Evolutionary conservation across 495 filamentous ascomycete species (phyloP), one percentile per base, ranked within the genome.

Genomic region (Letharia columbiana): DNA sequence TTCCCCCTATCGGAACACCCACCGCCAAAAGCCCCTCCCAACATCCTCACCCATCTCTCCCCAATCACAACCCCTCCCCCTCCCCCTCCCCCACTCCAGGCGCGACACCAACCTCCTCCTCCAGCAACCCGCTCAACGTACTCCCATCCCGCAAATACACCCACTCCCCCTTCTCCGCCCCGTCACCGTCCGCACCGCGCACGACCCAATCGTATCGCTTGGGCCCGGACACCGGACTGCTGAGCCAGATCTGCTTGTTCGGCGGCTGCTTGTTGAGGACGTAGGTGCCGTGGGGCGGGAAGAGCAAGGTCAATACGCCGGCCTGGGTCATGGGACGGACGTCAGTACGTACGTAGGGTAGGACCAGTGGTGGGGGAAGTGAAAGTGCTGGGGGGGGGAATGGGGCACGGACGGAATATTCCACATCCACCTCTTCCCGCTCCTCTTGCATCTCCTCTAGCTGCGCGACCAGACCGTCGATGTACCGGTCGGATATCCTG

Each of bases 241-340:
- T 91, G 37, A 98, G 85, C 94, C 95, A 98, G 72, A 98, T 93
- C 75, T 98, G 94, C 78, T 88, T 91, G 81, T 96, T 98, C 28
- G 92, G 91, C 0, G 94, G 94, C 75, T 98, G 94, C 78, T 98
- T 98, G 83, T 98, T 98, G 73, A 98, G 80, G 4, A 98, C 88
- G 70, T 91, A 98, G 33, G 84, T 91, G 60, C 92, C 93, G 17
- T 83, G 73, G 0, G 82, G 77, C 1, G 82, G 78, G 50, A 89
- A 89, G 31, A 74, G 76, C 66, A 98, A 75, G 66, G 86, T 92
- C 61, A 99, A 77, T 57, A 98, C 91, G 58, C 94, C 95, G 61
- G 90, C 84, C 90, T 95, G 68, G 49, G 17, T 5, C 18, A 52
- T 57, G 5, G 35, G 66, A n/a, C 0, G 20, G 39, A 40, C 8